Evolutionary conservation across 2,329 filamentous ascomycete species (phyloP).

Genomic region (Tolypocladium tundrense): DNA sequence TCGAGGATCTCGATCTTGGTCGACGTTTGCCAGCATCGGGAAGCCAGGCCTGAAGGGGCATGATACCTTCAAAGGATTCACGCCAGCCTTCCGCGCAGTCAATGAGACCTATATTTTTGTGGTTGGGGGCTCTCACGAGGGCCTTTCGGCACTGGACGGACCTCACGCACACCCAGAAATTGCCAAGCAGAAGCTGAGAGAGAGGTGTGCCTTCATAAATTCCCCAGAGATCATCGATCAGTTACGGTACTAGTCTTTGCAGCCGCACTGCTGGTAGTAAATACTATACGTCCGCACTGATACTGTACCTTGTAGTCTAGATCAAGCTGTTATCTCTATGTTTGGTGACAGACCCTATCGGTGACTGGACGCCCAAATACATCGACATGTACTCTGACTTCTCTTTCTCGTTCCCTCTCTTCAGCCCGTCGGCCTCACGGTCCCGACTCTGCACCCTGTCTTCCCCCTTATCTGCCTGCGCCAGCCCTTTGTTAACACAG

Average conservation of each 20-base stretch:
- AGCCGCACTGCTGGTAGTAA: no score
- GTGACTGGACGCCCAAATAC: no score
- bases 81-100: conserved; percentile 20
- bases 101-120: conserved; percentile 25
- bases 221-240: conserved; percentile 30
- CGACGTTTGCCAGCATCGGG: conserved; percentile 31
- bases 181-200: conserved; percentile 27
- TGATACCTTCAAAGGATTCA: conserved; percentile 31
- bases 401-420: no score
- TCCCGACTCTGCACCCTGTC: no score
- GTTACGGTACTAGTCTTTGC: conserved; percentile 22
- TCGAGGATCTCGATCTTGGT: conserved; percentile 35
- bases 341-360: no score
- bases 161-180: conserved; percentile 22
- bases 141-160: conserved; percentile 28
- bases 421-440: no score
- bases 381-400: no score
- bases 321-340: no score
- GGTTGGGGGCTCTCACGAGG: conserved; percentile 32
- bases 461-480: no score
- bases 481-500: no score
- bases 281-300: no score
- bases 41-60: conserved; percentile 17
- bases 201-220: conserved; percentile 37
- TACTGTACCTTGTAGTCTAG: no score